Evolutionary conservation across 371 early-diverging fungal genomes (phyloP).

Genomic region (Mortierella sp.): DNA sequence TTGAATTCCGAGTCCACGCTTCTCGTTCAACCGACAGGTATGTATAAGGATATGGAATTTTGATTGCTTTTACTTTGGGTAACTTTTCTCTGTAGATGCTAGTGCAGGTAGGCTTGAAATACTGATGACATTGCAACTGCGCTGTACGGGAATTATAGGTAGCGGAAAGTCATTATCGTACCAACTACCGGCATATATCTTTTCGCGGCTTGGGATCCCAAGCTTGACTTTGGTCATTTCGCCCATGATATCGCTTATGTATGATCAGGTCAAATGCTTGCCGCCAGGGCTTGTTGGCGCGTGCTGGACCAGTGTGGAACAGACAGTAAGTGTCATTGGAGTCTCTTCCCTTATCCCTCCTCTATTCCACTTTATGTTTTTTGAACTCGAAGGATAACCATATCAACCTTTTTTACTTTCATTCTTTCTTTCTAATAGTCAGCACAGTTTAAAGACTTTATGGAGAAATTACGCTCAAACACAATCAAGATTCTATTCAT

Average conservation of each 20-base stretch:
- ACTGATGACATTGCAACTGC: no score
- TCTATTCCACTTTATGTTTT: no score
- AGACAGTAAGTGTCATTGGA: slow-evolving; percentile 66
- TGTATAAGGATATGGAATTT: neutral
- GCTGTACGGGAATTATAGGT: slow-evolving; percentile 42
- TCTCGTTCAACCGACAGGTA: slow-evolving; percentile 68
- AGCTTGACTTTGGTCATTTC: slow-evolving; percentile 76
- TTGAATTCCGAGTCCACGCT: slow-evolving; percentile 61
- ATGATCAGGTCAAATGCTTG: slow-evolving; percentile 82
- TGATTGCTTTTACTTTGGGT: no score
- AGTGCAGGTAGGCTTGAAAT: no score
- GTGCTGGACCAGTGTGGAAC: slow-evolving; percentile 70
- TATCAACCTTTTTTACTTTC: no score
- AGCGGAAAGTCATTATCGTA: slow-evolving; percentile 86
- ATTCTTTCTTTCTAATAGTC: slow-evolving; percentile 15
- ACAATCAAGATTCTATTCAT: slow-evolving; percentile 69
- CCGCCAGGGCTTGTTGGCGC: slow-evolving; percentile 70
- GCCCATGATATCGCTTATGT: slow-evolving; percentile 85
- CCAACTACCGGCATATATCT: slow-evolving; percentile 78
- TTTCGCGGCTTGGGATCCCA: slow-evolving; percentile 51
- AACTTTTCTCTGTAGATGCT: no score
- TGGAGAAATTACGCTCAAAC: slow-evolving; percentile 52
- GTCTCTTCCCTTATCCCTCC: neutral
- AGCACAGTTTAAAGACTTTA: slow-evolving; percentile 45
- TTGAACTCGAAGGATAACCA: no score